These are phyloP conservation scores for Cyberlindnera xishuangbannaensis DNA, from an alignment of 805 yeast species.

Conservation along the genomic window DNA sequence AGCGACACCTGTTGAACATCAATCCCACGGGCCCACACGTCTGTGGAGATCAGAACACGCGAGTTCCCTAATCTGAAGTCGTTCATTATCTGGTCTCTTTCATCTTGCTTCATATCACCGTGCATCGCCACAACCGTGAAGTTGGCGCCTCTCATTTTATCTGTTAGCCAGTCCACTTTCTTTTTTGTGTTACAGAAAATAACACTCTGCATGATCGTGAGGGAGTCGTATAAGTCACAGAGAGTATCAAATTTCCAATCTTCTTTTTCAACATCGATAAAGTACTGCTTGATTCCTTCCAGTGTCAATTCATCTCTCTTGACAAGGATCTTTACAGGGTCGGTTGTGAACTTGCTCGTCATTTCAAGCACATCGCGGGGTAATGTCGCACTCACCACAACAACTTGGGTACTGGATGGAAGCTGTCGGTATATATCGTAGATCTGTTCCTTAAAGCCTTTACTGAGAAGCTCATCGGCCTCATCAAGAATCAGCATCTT, in stretches of 20 bases:
- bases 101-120: constrained; percentile 94
- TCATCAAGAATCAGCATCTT: constrained; percentile 92
- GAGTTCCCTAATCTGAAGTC: constrained; percentile 94
- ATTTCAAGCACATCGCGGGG: constrained; percentile 88
- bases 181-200: constrained; percentile 96
- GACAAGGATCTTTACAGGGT: constrained; percentile 91
- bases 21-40: constrained; percentile 96
- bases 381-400: constrained; percentile 91
- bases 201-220: constrained; percentile 95
- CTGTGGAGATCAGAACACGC: constrained; percentile 91
- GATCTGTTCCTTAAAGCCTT: constrained; percentile 94
- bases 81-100: constrained; percentile 90
- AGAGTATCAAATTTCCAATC: constrained; percentile 91
- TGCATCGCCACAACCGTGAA: constrained; percentile 96
- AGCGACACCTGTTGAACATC: constrained; percentile 97
- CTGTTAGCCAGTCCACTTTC: constrained; percentile 89
- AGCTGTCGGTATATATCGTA: constrained; percentile 82
- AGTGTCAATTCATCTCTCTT: constrained; percentile 90
- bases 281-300: constrained; percentile 92
- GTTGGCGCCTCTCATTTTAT: constrained; percentile 68
- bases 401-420: constrained; percentile 87
- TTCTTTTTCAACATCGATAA: constrained; percentile 86
- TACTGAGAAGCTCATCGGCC: constrained; percentile 90
- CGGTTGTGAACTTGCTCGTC: constrained; percentile 85
- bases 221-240: constrained; percentile 90